Evolutionary conservation across 2,329 filamentous ascomycete genomes (phyloP).

Genomic region (Curvularia spicifera): DNA sequence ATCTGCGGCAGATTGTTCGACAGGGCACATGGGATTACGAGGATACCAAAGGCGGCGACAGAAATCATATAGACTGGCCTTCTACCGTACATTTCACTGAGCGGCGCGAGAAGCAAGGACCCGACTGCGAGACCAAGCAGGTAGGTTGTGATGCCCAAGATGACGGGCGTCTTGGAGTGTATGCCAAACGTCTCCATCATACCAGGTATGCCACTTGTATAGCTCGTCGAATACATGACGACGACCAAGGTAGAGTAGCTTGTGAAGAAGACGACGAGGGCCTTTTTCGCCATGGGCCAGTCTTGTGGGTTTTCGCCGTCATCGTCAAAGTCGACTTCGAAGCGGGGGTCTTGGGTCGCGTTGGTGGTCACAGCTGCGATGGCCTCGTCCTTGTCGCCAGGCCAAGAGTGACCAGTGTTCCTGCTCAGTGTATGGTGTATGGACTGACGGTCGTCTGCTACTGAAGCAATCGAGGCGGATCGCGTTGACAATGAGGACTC

Average conservation of each 20-base stretch:
- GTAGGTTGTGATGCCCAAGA: conserved; percentile 80
- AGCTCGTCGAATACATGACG: conserved; percentile 73
- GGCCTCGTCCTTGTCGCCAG: conserved; percentile 31
- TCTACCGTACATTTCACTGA: conserved; percentile 74
- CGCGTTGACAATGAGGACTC: conserved; percentile 35
- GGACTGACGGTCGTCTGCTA: conserved; percentile 30
- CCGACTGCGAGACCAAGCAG: conserved; percentile 76
- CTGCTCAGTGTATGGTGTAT: conserved; percentile 46
- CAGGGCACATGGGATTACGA: conserved; percentile 75
- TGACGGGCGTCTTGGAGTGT: conserved; percentile 65
- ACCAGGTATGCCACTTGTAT: conserved; percentile 73
- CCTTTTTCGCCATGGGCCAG: conserved; percentile 68
- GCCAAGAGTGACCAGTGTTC: conserved; percentile 42
- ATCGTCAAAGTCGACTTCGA: conserved; percentile 74
- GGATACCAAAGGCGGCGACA: conserved; percentile 67
- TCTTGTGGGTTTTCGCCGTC: conserved; percentile 68
- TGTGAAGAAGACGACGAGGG: conserved; percentile 61
- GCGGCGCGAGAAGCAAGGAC: conserved; percentile 73
- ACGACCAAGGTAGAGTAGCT: conserved; percentile 62
- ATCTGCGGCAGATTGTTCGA: conserved; percentile 71
- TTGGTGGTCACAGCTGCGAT: conserved; percentile 45
- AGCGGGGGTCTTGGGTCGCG: conserved; percentile 61
- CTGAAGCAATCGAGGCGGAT: conserved; percentile 26
- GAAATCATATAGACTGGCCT: conserved; percentile 71
- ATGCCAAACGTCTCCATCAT: conserved; percentile 71